A percentile compares a stretch with the other conserved stretches of the same genome.
Conservation (phyloP, 257 asterid species). For the Nemophila menziesii region DNA sequence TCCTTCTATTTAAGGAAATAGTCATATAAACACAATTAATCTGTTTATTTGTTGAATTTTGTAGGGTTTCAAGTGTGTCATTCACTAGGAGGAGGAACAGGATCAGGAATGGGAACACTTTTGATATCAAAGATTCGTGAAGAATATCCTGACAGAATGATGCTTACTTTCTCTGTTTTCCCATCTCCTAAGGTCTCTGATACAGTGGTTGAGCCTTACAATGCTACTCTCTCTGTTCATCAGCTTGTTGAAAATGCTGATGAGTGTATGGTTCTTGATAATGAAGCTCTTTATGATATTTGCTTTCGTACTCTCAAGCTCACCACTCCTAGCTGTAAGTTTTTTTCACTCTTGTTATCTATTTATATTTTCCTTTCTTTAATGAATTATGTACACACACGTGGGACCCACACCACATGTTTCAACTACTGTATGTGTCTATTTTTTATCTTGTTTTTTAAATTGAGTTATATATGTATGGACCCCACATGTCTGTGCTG, state of each 20-base stretch:
- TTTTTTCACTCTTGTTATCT: not conserved
- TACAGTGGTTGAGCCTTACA: constrained; percentile 12
- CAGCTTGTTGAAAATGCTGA: constrained; percentile 15
- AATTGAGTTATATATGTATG: no score
- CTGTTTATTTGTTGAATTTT: not conserved
- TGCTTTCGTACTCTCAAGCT: constrained; percentile 15
- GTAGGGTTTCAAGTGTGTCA: constrained; percentile 14
- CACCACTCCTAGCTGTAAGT: constrained; percentile 16
- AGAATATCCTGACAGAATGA: constrained; percentile 17
- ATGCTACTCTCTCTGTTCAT: constrained; percentile 14
- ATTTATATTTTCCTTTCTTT: no score
- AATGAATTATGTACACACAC: no score
- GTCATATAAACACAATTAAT: not conserved
- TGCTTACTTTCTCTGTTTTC: constrained; percentile 18
- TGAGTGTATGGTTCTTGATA: constrained; percentile 16
- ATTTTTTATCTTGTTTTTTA: no score
- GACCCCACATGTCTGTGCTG: constrained; percentile 3
- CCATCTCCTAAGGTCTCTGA: constrained; percentile 15
- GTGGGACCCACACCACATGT: no score
- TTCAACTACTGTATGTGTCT: no score
- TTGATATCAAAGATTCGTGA: constrained; percentile 16
- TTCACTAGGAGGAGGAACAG: constrained; percentile 14
- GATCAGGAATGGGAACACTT: constrained; percentile 16
- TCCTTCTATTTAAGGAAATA: no score
- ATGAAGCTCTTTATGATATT: constrained; percentile 13